phyloP scores from a whole-genome alignment of 1,284 basidiomycete species.

The Fomes fomentarius region DNA sequence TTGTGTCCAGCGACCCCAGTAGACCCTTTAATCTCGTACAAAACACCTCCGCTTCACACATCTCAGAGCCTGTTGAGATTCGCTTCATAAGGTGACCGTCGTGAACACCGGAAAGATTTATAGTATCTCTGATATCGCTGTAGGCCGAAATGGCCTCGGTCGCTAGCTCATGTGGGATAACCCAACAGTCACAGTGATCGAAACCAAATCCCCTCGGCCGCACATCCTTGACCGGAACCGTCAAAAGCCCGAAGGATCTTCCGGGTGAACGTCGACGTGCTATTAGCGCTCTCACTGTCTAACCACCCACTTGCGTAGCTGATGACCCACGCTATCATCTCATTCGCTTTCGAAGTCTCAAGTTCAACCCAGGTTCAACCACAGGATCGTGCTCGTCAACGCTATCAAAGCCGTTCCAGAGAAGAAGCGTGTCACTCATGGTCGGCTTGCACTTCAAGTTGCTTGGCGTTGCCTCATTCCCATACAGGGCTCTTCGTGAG shows the following conservation, averaged over 20 bases:
- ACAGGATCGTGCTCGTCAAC: conserved; percentile 55
- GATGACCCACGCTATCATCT: conserved; percentile 40
- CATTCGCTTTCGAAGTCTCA: conserved; percentile 40
- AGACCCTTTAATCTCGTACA: no score
- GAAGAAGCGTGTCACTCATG: conserved; percentile 52
- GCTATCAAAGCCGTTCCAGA: conserved; percentile 46
- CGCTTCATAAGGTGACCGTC: background rate
- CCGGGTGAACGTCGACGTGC: conserved; percentile 26
- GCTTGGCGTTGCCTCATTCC: conserved; percentile 52
- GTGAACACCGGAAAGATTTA: conserved; percentile 5
- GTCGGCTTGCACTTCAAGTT: conserved; percentile 60
- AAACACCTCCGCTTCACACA: no score
- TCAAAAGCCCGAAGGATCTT: conserved; percentile 52
- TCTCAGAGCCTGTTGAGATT: no score
- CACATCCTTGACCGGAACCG: conserved; percentile 58
- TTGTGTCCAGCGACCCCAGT: no score
- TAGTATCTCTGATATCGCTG: conserved; percentile 1
- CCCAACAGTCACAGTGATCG: conserved; percentile 35
- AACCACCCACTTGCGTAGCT: conserved; percentile 13
- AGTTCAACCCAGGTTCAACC: no score
- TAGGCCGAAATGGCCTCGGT: conserved; percentile 9
- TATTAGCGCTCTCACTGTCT: background rate
- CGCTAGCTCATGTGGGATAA: no score
- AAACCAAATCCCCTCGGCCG: conserved; percentile 52
- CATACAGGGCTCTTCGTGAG: conserved; percentile 57